Evolutionary conservation across 75 land plant species (phyloP).

Genomic region (Picea sitchensis): DNA sequence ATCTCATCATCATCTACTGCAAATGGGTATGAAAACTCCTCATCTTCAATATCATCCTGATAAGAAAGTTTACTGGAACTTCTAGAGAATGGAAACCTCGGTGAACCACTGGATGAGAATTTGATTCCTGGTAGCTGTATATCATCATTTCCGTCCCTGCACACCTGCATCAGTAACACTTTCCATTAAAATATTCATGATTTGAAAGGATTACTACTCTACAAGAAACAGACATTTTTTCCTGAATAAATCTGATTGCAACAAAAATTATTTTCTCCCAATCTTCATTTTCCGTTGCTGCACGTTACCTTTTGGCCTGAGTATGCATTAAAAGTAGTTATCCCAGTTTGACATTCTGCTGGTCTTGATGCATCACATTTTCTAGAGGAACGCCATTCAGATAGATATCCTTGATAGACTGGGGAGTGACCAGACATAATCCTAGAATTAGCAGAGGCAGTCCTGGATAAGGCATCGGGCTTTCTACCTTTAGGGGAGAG

Average conservation of each 20-base stretch:
- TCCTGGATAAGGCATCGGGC: slow-evolving; percentile 9
- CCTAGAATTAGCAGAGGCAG: slow-evolving; percentile 20
- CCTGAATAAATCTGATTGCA: neutral
- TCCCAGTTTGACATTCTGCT: neutral
- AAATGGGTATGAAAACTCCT: slow-evolving; percentile 71
- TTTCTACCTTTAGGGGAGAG: slow-evolving; percentile 29
- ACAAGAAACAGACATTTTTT: too few species aligned
- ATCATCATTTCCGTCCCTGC: slow-evolving; percentile 32
- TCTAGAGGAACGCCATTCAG: neutral
- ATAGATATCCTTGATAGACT: neutral
- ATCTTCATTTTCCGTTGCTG: neutral
- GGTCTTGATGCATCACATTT: neutral
- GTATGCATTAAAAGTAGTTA: slow-evolving; percentile 3
- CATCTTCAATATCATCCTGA: slow-evolving; percentile 65
- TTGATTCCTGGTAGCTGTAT: slow-evolving; percentile 12
- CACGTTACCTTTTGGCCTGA: slow-evolving; percentile 9
- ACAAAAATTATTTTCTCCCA: neutral
- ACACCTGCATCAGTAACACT: slow-evolving; percentile 1
- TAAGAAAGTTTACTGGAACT: slow-evolving; percentile 45
- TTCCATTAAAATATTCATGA: neutral
- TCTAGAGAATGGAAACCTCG: slow-evolving; percentile 37
- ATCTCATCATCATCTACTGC: slow-evolving; percentile 70
- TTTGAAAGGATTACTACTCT: neutral
- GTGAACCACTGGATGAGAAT: slow-evolving; percentile 23
- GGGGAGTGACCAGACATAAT: slow-evolving; percentile 1